Conservation (phyloP, 2,329 filamentous ascomycete genomes). For the Monilinia aucupariae region DNA sequence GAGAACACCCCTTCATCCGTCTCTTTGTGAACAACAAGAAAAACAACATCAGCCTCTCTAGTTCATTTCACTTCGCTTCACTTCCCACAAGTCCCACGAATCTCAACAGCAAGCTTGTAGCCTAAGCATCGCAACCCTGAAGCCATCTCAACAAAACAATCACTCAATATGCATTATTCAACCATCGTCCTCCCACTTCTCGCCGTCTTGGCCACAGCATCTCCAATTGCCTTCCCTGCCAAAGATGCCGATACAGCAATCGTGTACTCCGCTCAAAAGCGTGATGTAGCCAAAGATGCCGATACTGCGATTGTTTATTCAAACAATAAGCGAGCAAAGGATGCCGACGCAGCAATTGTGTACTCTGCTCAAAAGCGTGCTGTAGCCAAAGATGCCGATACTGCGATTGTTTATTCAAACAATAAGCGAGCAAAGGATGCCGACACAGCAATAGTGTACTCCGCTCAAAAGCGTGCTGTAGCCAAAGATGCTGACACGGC, state of each 20-base stretch:
- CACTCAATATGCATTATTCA: slow-evolving; percentile 4
- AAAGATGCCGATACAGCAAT: neutral
- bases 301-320: neutral
- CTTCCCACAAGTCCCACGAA: neutral
- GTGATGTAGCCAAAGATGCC: neutral
- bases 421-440: neutral
- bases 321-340: neutral
- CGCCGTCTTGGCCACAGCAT: neutral
- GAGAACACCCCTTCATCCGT: neutral
- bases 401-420: neutral
- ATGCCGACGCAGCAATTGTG: neutral
- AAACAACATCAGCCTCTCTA: neutral
- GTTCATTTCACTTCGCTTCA: too few species aligned
- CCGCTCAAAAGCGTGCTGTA: neutral
- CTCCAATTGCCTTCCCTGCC: neutral
- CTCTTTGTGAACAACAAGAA: neutral
- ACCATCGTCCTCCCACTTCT: neutral
- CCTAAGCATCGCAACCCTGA: neutral
- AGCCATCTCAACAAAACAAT: neutral
- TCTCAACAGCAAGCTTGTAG: neutral
- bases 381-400: neutral
- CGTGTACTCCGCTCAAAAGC: neutral
- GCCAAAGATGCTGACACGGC: neutral
- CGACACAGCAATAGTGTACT: neutral
- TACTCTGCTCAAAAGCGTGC: neutral